Percentiles rank a stretch among this genome's conserved stretches.
phyloP scores from a whole-genome alignment of 2,329 filamentous ascomycete species.

The Penicillium freii region DNA sequence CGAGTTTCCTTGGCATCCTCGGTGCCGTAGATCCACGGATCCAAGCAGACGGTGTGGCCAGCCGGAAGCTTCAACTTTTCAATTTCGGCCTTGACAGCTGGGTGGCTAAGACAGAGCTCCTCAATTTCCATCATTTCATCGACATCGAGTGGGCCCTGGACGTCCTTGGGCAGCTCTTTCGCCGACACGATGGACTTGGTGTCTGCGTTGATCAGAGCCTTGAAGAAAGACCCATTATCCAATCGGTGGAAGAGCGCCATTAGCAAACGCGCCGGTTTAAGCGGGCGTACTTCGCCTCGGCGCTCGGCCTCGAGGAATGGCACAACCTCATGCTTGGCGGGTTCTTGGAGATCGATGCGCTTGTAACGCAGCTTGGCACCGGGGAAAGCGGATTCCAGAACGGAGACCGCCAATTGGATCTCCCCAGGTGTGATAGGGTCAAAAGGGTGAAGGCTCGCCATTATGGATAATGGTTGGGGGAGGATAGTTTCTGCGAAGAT shows the following conservation, averaged over 20 bases:
- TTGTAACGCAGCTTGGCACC: conserved; percentile 54
- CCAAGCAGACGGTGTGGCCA: conserved; percentile 56
- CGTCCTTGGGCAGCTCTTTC: conserved; percentile 48
- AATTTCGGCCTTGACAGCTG: conserved; percentile 57
- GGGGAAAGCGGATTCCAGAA: conserved; percentile 39
- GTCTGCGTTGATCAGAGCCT: conserved; percentile 42
- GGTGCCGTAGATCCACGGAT: conserved; percentile 69
- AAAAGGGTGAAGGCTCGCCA: conserved; percentile 38
- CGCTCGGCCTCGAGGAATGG: conserved; percentile 65
- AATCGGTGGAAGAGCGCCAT: conserved; percentile 52
- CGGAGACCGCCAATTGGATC: conserved; percentile 40
- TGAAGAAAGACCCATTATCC: conserved; percentile 45
- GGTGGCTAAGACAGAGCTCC: conserved; percentile 55
- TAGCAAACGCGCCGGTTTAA: conserved; percentile 52
- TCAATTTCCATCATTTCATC: conserved; percentile 62
- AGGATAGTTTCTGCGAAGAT: neutral
- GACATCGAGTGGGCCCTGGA: conserved; percentile 57
- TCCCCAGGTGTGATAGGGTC: conserved; percentile 42
- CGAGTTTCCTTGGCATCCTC: conserved; percentile 41
- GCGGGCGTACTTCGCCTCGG: conserved; percentile 48
- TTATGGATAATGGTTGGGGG: conserved; percentile 9
- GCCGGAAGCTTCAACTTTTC: conserved; percentile 59
- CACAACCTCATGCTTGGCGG: conserved; percentile 57
- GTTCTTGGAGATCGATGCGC: conserved; percentile 65
- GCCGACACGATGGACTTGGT: conserved; percentile 37